A percentile compares a stretch with the other conserved stretches of the same genome.
Conservation (phyloP, 2,329 filamentous ascomycete species). For the Trichoderma aggressivum region DNA sequence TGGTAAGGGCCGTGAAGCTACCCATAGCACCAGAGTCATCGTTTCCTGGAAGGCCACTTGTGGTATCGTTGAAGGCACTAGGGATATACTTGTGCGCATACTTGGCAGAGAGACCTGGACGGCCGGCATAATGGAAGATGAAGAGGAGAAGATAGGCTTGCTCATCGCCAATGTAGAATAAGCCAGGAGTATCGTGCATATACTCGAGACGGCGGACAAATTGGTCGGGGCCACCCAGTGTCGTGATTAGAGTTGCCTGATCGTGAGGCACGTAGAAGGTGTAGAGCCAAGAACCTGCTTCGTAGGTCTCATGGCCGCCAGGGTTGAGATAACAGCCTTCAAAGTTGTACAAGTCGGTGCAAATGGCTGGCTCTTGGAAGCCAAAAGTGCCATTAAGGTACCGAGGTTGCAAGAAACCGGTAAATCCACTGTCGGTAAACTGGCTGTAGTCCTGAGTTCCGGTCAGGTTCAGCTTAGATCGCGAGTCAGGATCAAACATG, state of each 20-base stretch:
- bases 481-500: slow-evolving; percentile 49
- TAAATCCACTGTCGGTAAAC: slow-evolving; percentile 41
- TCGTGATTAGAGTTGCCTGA: slow-evolving; percentile 45
- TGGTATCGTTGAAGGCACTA: slow-evolving; percentile 61
- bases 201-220: slow-evolving; percentile 61
- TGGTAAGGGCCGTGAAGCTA: slow-evolving; percentile 47
- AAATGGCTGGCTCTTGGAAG: slow-evolving; percentile 57
- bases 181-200: slow-evolving; percentile 58
- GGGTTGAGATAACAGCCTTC: slow-evolving; percentile 35
- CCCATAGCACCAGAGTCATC: slow-evolving; percentile 55
- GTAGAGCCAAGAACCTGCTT: slow-evolving; percentile 70
- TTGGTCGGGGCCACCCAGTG: slow-evolving; percentile 54
- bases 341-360: slow-evolving; percentile 43
- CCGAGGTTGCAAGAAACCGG: slow-evolving; percentile 68
- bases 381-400: slow-evolving; percentile 64
- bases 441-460: slow-evolving; percentile 41
- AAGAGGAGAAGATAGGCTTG: slow-evolving; percentile 51
- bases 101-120: slow-evolving; percentile 53
- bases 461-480: slow-evolving; percentile 36
- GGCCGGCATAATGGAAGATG: slow-evolving; percentile 63
- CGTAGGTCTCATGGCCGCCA: slow-evolving; percentile 53
- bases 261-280: slow-evolving; percentile 56
- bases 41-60: slow-evolving; percentile 56
- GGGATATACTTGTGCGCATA: slow-evolving; percentile 66
- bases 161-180: slow-evolving; percentile 67